Evolutionary conservation across 306 rosid genomes (phyloP).

Genomic region (Glycyrrhiza uralensis): DNA sequence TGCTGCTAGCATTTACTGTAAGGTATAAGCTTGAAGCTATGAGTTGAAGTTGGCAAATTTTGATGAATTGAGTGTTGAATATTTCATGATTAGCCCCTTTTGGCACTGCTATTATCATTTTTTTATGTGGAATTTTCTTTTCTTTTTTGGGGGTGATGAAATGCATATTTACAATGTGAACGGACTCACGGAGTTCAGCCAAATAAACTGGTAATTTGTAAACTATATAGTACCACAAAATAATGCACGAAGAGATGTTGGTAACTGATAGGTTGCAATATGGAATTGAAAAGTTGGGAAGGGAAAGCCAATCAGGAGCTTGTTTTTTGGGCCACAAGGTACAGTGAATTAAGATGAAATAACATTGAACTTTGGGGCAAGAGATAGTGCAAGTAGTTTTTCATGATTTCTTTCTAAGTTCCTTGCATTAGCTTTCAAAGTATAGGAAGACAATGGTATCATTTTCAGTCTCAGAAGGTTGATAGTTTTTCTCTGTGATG

Average conservation of each 20-base stretch:
- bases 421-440: slow-evolving; percentile 7
- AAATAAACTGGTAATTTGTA: background rate
- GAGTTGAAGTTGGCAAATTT: background rate
- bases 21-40: background rate
- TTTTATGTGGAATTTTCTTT: background rate
- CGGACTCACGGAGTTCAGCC: slow-evolving; percentile 7
- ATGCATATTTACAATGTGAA: background rate
- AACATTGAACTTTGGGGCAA: background rate
- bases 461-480: background rate
- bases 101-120: background rate
- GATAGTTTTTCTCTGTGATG: background rate
- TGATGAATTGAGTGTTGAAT: background rate
- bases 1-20: background rate
- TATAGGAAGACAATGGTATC: background rate
- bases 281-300: background rate
- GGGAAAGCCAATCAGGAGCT: background rate
- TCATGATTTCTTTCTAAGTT: background rate
- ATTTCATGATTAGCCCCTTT: slow-evolving; percentile 4
- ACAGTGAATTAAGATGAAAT: background rate
- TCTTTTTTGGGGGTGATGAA: background rate
- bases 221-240: background rate
- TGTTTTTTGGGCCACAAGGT: background rate
- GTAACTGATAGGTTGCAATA: background rate
- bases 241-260: background rate
- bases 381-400: background rate